Conservation (phyloP, 148 eudicot species). For the Arbutus unedo region DNA sequence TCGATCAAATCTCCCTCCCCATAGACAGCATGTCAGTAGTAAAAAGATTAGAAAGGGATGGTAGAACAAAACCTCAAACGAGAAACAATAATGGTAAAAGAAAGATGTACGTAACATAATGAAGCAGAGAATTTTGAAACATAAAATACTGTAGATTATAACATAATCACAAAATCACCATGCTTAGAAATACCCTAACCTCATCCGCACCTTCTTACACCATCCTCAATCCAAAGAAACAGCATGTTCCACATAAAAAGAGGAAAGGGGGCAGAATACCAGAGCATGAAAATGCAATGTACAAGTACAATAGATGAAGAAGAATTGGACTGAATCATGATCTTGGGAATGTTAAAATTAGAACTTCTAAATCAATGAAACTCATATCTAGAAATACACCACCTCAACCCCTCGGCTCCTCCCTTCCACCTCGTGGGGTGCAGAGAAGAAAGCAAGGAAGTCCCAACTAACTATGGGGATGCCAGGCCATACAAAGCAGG, state of each 20-base stretch:
- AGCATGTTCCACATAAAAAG: not conserved
- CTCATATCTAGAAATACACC: too few species aligned
- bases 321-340: not conserved
- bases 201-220: not conserved
- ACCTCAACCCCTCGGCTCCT: too few species aligned
- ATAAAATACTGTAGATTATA: not conserved
- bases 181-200: not conserved
- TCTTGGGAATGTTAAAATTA: not conserved
- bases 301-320: not conserved
- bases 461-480: not conserved
- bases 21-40: not conserved
- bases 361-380: too few species aligned
- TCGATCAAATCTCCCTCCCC: not conserved
- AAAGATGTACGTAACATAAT: not conserved
- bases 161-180: not conserved
- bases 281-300: not conserved
- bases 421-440: too few species aligned
- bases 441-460: too few species aligned
- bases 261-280: not conserved
- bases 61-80: not conserved
- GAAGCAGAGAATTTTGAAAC: not conserved
- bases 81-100: not conserved
- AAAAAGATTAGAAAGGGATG: not conserved
- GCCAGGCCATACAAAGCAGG: not conserved
- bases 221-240: conserved; percentile 1